Evolutionary conservation across 2,329 filamentous ascomycete species (phyloP).

Genomic region (Beauveria sp.): DNA sequence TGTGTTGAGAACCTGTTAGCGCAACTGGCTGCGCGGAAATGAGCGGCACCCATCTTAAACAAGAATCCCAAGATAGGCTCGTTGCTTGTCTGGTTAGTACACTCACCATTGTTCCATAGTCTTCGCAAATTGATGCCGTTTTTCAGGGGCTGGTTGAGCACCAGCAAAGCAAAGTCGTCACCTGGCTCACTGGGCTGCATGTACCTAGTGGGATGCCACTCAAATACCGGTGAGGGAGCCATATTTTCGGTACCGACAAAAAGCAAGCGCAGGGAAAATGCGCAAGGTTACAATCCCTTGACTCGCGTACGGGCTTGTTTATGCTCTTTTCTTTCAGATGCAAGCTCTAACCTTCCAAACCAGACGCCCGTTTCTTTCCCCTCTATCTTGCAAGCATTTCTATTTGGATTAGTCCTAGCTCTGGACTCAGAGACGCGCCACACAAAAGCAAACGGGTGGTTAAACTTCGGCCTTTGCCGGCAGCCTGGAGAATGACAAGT

Average conservation of each 20-base stretch:
- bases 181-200: slow-evolving; percentile 26
- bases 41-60: not conserved
- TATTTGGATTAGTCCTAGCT: slow-evolving; percentile 6
- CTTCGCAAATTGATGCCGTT: slow-evolving; percentile 39
- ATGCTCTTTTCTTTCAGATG: not conserved
- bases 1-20: slow-evolving; percentile 27
- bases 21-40: not conserved
- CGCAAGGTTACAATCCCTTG: not conserved
- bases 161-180: slow-evolving; percentile 36
- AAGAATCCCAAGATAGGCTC: not conserved
- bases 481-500: not conserved
- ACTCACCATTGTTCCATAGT: slow-evolving; percentile 43
- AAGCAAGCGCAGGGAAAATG: not conserved
- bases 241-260: not conserved
- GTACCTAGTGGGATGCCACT: slow-evolving; percentile 33
- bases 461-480: slow-evolving; percentile 5
- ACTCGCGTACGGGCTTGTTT: not conserved
- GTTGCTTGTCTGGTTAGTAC: too few relatives aligned
- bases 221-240: slow-evolving; percentile 18
- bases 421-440: not conserved
- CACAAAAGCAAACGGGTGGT: not conserved
- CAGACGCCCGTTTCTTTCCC: not conserved
- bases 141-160: slow-evolving; percentile 45
- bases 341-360: not conserved
- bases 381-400: not conserved